Base-by-base conservation (phyloP, 345 rosid genomes). In the Camelina sativa region DNA sequence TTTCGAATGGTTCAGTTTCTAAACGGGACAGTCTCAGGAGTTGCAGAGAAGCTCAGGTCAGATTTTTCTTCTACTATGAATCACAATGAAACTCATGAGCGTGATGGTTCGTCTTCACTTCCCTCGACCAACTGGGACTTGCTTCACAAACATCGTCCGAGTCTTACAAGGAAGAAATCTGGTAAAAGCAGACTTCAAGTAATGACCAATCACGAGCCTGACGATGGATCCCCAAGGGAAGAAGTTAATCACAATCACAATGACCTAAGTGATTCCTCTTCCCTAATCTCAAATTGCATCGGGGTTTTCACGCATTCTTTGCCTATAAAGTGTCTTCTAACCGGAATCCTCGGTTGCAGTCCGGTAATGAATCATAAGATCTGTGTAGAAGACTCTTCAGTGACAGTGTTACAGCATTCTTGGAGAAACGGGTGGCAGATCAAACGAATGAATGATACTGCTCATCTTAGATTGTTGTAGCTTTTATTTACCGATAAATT, bases 381-480 rank as follows among this genome's bases (percentile, higher is more conserved):
- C 57, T 88, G 92, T 72, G 82, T 91, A 71, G 96, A 89, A 19
- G 97, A 94, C 82, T 94, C 98, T 54, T 91, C 97, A 0, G 98
- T 91, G 68, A 91, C 91, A 0, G 90, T 91, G 68, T 78, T 94
- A 52, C 92, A 85, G 61, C 97, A 91, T 79, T 89, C 97, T 0
- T 89, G 90, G 87, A 86, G 69, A 85, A 86, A 85, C 3, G 98
- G 98, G 5, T 94, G 97, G 98, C 96, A 89, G 87, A 81, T 94
- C 64, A 94, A 91, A 82, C 85, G 93, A 60, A 62, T 90, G 72
- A 94, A 94, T 61, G 98, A 94, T 72, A 87, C 91, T 35, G 83
- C 95, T 51, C 96, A 94, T 80, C 87, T 94, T 50, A 90, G 95
- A 82, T 89, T 91, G 83, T 90, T 93, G 46, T 93, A 88, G 82